phyloP scores from a whole-genome alignment of 2,329 filamentous ascomycete genomes.

The Diatrype stigma region DNA sequence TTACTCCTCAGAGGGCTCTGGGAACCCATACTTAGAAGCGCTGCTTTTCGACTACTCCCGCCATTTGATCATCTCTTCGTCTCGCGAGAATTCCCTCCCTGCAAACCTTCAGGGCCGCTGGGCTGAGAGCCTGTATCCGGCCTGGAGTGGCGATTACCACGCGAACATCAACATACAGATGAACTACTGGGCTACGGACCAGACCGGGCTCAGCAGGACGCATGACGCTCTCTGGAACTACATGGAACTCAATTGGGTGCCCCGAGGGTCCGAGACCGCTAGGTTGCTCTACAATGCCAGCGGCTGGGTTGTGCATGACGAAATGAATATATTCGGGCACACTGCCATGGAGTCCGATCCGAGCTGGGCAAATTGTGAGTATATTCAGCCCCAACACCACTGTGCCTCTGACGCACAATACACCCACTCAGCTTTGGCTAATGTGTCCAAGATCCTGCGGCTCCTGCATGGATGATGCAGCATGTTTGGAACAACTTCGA shows the following conservation, averaged over 20 bases:
- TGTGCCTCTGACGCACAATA: slow-evolving; percentile 7
- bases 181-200: slow-evolving; percentile 56
- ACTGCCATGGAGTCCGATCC: slow-evolving; percentile 36
- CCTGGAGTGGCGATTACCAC: slow-evolving; percentile 54
- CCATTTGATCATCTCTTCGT: slow-evolving; percentile 52
- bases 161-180: slow-evolving; percentile 58
- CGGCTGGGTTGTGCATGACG: slow-evolving; percentile 54
- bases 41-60: slow-evolving; percentile 50
- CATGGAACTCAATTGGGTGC: slow-evolving; percentile 50
- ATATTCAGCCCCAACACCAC: background rate
- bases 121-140: slow-evolving; percentile 36
- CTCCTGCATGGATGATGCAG: slow-evolving; percentile 56
- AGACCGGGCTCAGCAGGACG: slow-evolving; percentile 44
- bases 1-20: slow-evolving; percentile 26
- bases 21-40: slow-evolving; percentile 49
- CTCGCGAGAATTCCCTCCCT: slow-evolving; percentile 46
- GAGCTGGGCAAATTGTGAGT: slow-evolving; percentile 29
- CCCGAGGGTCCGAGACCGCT: slow-evolving; percentile 50
- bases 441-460: slow-evolving; percentile 33
- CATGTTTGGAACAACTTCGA: slow-evolving; percentile 55
- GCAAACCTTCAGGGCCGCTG: slow-evolving; percentile 55
- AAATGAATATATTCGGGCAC: slow-evolving; percentile 56
- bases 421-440: slow-evolving; percentile 36
- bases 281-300: slow-evolving; percentile 47
- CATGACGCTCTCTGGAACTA: slow-evolving; percentile 47